Base-by-base conservation (phyloP, 2,329 filamentous ascomycete genomes). In the Paecilomyces fulvus region DNA sequence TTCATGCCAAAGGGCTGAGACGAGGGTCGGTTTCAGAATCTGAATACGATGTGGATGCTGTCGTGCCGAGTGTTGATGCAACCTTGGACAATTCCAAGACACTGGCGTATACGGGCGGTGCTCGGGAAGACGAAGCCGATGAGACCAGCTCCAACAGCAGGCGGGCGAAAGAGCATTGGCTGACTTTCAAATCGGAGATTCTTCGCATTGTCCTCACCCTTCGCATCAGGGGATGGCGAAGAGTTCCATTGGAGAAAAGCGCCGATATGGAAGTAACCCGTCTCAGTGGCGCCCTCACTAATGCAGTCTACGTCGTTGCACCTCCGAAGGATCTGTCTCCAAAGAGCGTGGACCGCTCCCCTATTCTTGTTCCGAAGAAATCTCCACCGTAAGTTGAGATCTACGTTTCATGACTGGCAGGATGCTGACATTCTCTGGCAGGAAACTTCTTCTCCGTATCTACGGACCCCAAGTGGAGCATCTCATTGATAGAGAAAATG, bases 391-490 rank as follows among this genome's bases (percentile, higher is more conserved):
- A 73, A 77, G 79, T 74, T 6, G 11, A 5, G 6, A 6, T 8
- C 3, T 8, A 43, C n/a, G 25, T 30, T 31, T 20, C n/a, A 17
- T 17, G 21, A 33, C 28, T 12, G 6, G 12, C 14, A 25, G 48
- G 5, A 1, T 43, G 5, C n/a, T 33, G 8, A 43, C 53, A 30
- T 51, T 12, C 9, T 17, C 37, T 43, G 5, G 11, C 17, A 83
- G 80, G 3, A 96, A 95, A 71, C 78, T 99, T 1, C 80, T 99
- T 0, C 80, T 99, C 17, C 87, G 94, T 43, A 88, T 99, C 58
- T 99, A 99, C 65, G 94, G 94, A 0, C 91, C 92, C 0, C 90
- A 97, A 66, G 92, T 95, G 2, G 92, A 96, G 67, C 90, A 97
- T 70, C 81, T 99, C 49, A 99, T 99, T 65, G 92, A 99, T 70